Conservation (phyloP, 495 filamentous ascomycete species). For the Xylaria flabelliformis region DNA sequence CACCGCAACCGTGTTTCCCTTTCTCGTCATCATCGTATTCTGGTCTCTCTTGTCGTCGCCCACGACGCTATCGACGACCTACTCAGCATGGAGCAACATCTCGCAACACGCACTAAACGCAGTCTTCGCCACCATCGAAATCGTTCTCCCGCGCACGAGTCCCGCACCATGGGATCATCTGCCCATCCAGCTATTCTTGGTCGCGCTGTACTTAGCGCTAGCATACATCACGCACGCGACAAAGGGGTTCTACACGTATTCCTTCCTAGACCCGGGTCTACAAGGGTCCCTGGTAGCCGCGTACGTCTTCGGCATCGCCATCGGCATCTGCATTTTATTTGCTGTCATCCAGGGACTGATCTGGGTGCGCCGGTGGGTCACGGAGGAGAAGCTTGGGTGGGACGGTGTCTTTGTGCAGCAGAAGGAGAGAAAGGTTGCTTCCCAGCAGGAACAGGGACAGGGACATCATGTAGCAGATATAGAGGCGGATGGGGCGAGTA, state of each 20-base stretch:
- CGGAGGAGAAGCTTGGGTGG: constrained; percentile 57
- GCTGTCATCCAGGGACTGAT: constrained; percentile 55
- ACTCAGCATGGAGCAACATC: constrained; percentile 71
- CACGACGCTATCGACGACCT: constrained; percentile 57
- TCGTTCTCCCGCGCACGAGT: constrained; percentile 66
- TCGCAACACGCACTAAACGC: constrained; percentile 78
- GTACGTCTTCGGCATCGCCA: constrained; percentile 69
- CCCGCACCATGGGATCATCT: constrained; percentile 65
- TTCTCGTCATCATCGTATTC: constrained; percentile 70
- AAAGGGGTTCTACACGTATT: constrained; percentile 75
- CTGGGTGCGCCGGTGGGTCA: constrained; percentile 55
- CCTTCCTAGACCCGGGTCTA: constrained; percentile 67
- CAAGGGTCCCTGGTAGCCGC: constrained; percentile 54
- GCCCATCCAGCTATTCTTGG: constrained; percentile 62
- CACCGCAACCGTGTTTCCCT: constrained; percentile 70
- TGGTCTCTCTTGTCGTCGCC: constrained; percentile 62
- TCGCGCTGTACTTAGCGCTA: constrained; percentile 73
- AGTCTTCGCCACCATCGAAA: constrained; percentile 73
- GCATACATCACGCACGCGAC: constrained; percentile 75
- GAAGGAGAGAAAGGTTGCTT: not conserved
- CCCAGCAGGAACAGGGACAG: not conserved
- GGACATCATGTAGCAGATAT: not conserved
- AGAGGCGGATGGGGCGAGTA: constrained; percentile 1
- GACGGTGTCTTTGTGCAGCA: constrained; percentile 47
- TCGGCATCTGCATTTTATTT: constrained; percentile 69